These are phyloP conservation scores for Chlorella vulgaris DNA, from an alignment of 139 green algal species.

Conservation along the genomic window DNA sequence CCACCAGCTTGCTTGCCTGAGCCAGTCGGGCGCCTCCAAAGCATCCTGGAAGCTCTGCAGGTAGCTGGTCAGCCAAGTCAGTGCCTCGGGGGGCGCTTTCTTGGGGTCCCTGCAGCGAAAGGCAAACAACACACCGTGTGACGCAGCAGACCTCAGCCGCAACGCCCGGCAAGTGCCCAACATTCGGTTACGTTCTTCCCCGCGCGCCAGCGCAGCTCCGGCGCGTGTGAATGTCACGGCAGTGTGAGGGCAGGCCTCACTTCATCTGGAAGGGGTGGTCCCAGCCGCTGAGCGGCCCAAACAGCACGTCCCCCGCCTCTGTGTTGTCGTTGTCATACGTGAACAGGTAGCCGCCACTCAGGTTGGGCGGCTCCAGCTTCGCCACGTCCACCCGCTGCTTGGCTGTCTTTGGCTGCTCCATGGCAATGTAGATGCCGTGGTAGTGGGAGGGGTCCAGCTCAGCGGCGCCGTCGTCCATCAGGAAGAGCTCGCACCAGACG, in stretches of 20 bases:
- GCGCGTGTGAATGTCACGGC: too few species aligned
- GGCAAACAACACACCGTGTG: not conserved
- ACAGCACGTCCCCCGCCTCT: constrained; percentile 35
- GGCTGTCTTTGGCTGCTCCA: constrained; percentile 34
- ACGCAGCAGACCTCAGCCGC: not conserved
- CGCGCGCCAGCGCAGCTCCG: too few species aligned
- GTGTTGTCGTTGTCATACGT: constrained; percentile 68
- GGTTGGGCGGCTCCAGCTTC: constrained; percentile 28
- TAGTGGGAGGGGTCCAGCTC: constrained; percentile 33
- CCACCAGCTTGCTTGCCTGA: not conserved
- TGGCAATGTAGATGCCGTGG: constrained; percentile 38
- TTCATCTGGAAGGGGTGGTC: not conserved
- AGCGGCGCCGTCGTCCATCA: constrained; percentile 30
- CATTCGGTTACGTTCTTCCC: too few species aligned
- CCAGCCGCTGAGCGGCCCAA: not conserved
- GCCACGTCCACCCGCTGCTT: constrained; percentile 20
- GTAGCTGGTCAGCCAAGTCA: constrained; percentile 23
- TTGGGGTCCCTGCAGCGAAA: constrained; percentile 17
- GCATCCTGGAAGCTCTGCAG: constrained; percentile 35
- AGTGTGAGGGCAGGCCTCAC: not conserved
- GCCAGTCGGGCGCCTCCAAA: constrained; percentile 32
- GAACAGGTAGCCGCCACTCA: constrained; percentile 57
- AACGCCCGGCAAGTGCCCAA: not conserved
- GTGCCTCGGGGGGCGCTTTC: not conserved
- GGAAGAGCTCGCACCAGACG: constrained; percentile 52